Conservation (phyloP, 352 stramenopile species). For the Globisporangium irregulare region DNA sequence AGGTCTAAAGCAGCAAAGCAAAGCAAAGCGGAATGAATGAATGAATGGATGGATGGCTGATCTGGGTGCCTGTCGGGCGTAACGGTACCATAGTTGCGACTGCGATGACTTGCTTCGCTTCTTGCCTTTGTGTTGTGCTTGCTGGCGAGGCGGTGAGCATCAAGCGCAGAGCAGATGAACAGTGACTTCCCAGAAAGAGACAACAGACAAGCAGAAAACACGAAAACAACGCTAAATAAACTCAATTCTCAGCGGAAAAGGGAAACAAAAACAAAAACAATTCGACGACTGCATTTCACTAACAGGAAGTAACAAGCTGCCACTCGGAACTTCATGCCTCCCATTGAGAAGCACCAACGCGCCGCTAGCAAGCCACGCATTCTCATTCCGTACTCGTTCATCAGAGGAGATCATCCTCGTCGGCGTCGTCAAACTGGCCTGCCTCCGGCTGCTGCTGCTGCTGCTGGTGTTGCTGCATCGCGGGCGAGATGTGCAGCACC, state of each 20-base stretch:
- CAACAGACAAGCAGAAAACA: neutral
- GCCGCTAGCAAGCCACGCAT: no score
- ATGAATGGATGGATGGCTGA: neutral
- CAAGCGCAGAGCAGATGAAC: no score
- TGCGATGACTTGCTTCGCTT: neutral
- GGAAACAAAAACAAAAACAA: neutral
- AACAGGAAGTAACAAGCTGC: neutral
- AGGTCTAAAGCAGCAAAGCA: constrained; percentile 53
- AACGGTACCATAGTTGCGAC: neutral
- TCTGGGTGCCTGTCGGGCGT: no score
- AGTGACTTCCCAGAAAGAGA: neutral
- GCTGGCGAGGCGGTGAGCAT: no score
- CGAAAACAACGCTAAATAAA: neutral
- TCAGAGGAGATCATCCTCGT: constrained; percentile 49
- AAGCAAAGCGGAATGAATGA: neutral
- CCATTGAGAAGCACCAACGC: no score
- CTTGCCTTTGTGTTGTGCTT: no score
- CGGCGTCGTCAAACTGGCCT: constrained; percentile 81
- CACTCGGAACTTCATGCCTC: neutral
- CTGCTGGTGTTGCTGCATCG: constrained; percentile 24
- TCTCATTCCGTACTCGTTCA: no score
- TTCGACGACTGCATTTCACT: neutral
- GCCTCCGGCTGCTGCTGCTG: constrained; percentile 28
- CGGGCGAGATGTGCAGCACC: constrained; percentile 59
- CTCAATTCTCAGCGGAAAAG: neutral